Evolutionary conservation across 768 basidiomycete genomes (phyloP).

Genomic region (Suillus fuscotomentosus): DNA sequence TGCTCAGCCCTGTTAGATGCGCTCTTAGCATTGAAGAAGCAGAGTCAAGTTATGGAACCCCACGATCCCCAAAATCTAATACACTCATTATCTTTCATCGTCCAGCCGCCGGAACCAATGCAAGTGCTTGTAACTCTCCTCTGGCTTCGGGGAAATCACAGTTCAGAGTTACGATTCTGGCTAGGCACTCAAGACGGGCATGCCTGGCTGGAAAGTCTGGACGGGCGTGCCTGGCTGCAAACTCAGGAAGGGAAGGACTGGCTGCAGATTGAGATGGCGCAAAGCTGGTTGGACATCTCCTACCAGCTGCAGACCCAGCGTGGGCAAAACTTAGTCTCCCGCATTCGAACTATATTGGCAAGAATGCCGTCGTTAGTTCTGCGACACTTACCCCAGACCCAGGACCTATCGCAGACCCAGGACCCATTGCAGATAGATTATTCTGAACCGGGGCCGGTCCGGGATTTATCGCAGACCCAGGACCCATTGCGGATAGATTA

Average conservation of each 20-base stretch:
- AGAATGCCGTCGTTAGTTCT: background rate
- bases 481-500: too few relatives aligned
- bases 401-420: too few relatives aligned
- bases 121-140: background rate
- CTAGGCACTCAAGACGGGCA: background rate
- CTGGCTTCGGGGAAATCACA: background rate
- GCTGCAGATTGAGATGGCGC: background rate
- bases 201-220: background rate
- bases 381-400: too few relatives aligned
- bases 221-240: background rate
- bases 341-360: background rate
- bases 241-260: background rate
- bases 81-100: background rate
- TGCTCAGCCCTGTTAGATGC: background rate
- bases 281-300: background rate
- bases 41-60: background rate
- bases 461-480: too few relatives aligned
- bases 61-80: background rate
- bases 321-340: background rate
- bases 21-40: background rate
- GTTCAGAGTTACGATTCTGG: background rate
- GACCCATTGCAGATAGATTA: too few relatives aligned
- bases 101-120: background rate
- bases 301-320: background rate
- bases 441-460: too few relatives aligned